A percentile compares a stretch with the other conserved stretches of the same genome.
These are phyloP conservation scores for Madurella mycetomatis DNA, from an alignment of 2,329 filamentous ascomycete species.

Conservation along the genomic window DNA sequence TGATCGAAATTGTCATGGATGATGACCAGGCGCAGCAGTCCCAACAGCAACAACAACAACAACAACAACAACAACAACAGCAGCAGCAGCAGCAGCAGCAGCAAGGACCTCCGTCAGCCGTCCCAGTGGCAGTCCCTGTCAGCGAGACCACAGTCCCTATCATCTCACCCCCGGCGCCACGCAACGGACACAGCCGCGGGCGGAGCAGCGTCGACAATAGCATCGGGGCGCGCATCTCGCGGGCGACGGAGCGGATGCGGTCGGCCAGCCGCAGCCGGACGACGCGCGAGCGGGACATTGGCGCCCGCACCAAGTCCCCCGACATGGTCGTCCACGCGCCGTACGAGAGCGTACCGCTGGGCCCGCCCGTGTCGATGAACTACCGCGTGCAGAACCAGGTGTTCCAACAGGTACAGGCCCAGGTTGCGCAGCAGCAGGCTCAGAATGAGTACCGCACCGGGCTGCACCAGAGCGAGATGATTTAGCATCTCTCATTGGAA, in stretches of 20 bases:
- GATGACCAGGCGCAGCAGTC: slow-evolving; percentile 42
- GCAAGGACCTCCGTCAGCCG: slow-evolving; percentile 27
- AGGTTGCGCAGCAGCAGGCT: slow-evolving; percentile 24
- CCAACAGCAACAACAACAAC: slow-evolving; percentile 20
- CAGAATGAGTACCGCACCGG: slow-evolving; percentile 45
- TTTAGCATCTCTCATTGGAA: slow-evolving; percentile 33
- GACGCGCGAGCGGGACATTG: slow-evolving; percentile 25
- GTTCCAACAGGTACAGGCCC: slow-evolving; percentile 22
- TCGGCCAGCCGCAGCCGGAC: slow-evolving; percentile 55
- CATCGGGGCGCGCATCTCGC: slow-evolving; percentile 51
- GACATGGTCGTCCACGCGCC: slow-evolving; percentile 32
- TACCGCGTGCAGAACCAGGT: slow-evolving; percentile 31
- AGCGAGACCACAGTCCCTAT: slow-evolving; percentile 42
- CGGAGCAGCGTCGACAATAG: slow-evolving; percentile 51
- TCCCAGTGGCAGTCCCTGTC: slow-evolving; percentile 32
- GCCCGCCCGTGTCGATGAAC: slow-evolving; percentile 30
- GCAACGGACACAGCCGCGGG: slow-evolving; percentile 50
- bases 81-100: slow-evolving; percentile 14
- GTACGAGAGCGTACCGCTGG: slow-evolving; percentile 41
- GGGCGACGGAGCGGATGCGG: slow-evolving; percentile 56
- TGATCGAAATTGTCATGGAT: slow-evolving; percentile 65
- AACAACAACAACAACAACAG: too few species aligned
- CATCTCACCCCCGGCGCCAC: slow-evolving; percentile 42
- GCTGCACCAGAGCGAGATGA: slow-evolving; percentile 52
- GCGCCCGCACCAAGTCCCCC: slow-evolving; percentile 37